Base-by-base conservation (phyloP, 2,329 filamentous ascomycete genomes). In the Ambrosiella beaveri region DNA sequence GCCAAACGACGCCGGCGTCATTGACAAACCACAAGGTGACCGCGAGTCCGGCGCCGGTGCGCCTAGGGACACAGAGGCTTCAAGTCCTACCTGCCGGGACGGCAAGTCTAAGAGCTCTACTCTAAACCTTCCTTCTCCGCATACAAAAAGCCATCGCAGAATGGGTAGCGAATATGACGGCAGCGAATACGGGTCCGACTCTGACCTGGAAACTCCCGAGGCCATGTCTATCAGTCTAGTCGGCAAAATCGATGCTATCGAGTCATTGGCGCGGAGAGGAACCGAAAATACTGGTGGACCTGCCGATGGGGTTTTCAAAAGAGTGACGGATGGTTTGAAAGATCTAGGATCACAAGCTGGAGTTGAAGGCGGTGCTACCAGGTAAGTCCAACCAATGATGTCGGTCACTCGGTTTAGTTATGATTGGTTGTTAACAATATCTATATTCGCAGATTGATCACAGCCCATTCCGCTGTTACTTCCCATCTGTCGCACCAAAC, bases 401-500 rank as follows among this genome's bases (percentile, higher is more conserved):
- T 15, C 47, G 11, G 37, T 27, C 1, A n/a, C 44, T 40, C 15
- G 7, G 8, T 9, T 6, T 19, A 4, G 19, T 19, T 3, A 37
- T 17, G 2, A 15, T 13, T 17, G 13, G 6, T 47, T 8, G 19
- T 7, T 47, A 47, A 47, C 44, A 47, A 17, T 17, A 8, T 8
- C 19, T 1, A 13, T n/a, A 52, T 13, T 52, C 3, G 9, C 64
- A 89, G 85, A 65, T 72, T 88, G 62, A 86, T 86, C 66, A 88
- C 85, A 49, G 82, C 85, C 39, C 84, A 88, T 68, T 80, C 84
- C 36, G 84, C 85, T 12, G 72, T 89, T 54, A 82, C 85, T 52
- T 85, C 85, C 17, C 85, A 93, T 65, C 73, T 91, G 50, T 75
- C 77, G 12, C 82, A 88, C 68, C 86, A 91, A 70, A 84, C 85